phyloP scores from a whole-genome alignment of 2,329 filamentous ascomycete genomes.

The Phialocephala subalpina region DNA sequence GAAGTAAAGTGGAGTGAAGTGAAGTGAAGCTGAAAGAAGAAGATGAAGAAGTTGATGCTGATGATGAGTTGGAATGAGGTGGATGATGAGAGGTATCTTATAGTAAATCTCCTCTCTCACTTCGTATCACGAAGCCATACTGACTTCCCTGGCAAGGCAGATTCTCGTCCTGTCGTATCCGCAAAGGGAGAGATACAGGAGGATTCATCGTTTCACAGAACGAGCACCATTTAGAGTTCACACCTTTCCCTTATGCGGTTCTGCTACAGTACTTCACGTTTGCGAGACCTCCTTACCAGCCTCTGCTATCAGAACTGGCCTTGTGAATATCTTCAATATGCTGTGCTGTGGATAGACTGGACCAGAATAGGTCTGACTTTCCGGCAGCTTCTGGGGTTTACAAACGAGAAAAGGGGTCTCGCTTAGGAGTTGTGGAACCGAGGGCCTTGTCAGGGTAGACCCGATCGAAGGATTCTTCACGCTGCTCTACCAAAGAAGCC shows the following conservation, averaged over 20 bases:
- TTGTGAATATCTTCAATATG: not conserved
- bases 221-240: not conserved
- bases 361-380: not conserved
- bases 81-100: not conserved
- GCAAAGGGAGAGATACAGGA: not conserved
- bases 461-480: not conserved
- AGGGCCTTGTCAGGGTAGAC: not conserved
- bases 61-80: not conserved
- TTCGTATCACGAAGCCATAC: not conserved
- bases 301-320: not conserved
- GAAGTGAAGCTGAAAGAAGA: not conserved
- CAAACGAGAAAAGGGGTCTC: not conserved
- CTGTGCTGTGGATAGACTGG: not conserved
- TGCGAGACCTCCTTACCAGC: not conserved
- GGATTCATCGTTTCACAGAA: not conserved
- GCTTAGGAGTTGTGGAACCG: not conserved
- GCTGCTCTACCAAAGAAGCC: not conserved
- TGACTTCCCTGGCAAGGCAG: not conserved
- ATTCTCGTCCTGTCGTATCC: not conserved
- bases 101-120: not conserved
- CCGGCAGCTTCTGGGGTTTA: not conserved
- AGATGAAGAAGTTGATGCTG: slow-evolving; percentile 6
- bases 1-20: not conserved
- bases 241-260: not conserved
- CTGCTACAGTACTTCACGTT: not conserved